These are phyloP conservation scores for Micromonas commoda DNA, from an alignment of 139 green algal genomes.

Conservation along the genomic window DNA sequence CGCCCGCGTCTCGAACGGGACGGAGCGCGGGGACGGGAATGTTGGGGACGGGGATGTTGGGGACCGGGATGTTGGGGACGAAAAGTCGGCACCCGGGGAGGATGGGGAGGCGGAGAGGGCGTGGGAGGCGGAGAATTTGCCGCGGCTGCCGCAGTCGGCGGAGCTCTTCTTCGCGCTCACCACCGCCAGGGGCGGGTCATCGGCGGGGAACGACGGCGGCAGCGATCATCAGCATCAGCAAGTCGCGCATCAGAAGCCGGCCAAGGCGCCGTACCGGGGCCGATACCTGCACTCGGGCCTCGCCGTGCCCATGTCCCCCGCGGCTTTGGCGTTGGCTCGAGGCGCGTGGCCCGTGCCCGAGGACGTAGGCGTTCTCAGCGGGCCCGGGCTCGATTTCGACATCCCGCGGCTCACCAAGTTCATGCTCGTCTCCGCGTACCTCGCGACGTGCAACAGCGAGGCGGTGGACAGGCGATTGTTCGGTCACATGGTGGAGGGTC, in stretches of 20 bases:
- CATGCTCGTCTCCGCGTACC: slow-evolving; percentile 13
- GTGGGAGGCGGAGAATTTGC: no score
- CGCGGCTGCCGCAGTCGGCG: background rate
- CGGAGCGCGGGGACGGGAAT: no score
- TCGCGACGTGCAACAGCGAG: slow-evolving; percentile 4
- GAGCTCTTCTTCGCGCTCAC: background rate
- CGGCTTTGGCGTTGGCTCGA: background rate
- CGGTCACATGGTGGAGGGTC: background rate
- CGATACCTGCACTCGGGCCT: background rate
- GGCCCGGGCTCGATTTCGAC: slow-evolving; percentile 8
- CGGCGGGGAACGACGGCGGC: background rate
- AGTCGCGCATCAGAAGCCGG: no score
- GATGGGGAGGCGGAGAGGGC: no score
- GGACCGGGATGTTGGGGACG: no score
- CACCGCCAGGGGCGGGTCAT: background rate
- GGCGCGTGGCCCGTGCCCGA: slow-evolving; percentile 17
- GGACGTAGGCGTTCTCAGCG: background rate
- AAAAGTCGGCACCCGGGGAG: no score
- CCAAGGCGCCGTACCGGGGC: no score
- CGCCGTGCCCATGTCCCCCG: background rate
- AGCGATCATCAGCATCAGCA: background rate
- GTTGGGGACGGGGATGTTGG: no score
- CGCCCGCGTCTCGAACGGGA: no score
- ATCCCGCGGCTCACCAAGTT: slow-evolving; percentile 21
- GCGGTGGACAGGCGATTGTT: slow-evolving; percentile 15